Percentiles rank a stretch among this genome's conserved stretches.
Conservation (phyloP, 306 rosid species). For the Begonia loranthoides region DNA sequence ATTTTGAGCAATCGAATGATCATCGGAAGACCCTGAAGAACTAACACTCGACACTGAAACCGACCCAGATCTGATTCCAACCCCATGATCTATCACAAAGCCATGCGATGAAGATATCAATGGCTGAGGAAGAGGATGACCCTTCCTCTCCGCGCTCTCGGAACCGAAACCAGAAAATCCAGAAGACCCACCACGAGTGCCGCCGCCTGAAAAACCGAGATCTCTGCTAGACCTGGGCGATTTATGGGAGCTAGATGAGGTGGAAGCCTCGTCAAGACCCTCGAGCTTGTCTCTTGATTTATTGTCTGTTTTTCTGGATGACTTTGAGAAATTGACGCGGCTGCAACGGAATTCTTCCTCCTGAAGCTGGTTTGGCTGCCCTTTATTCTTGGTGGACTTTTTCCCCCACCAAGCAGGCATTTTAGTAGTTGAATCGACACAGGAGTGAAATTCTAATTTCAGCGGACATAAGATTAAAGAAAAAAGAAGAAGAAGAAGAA, state of each 20-base stretch:
- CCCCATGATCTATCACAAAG: constrained; percentile 33
- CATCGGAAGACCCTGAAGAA: constrained; percentile 66
- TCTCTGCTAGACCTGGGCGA: constrained; percentile 52
- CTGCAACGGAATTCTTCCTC: constrained; percentile 7
- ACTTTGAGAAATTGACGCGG: constrained; percentile 25
- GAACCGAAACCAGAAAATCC: constrained; percentile 45
- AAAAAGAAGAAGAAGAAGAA: not conserved
- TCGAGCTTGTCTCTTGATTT: constrained; percentile 18
- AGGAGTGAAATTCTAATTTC: not conserved
- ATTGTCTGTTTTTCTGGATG: constrained; percentile 15
- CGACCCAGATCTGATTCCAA: constrained; percentile 42
- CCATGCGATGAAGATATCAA: constrained; percentile 26
- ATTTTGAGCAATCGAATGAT: constrained; percentile 35
- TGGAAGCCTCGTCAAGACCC: constrained; percentile 51
- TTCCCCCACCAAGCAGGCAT: constrained; percentile 93
- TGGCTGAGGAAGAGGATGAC: constrained; percentile 66
- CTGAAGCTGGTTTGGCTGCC: constrained; percentile 17
- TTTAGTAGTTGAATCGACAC: constrained; percentile 6
- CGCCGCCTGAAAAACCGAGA: constrained; percentile 10
- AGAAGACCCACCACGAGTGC: constrained; percentile 16
- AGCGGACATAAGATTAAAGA: not conserved
- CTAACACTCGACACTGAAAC: constrained; percentile 60
- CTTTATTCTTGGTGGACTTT: constrained; percentile 51
- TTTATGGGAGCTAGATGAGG: constrained; percentile 17
- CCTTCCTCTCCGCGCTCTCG: constrained; percentile 24